Base-by-base conservation (phyloP, 192 early-diverging fungal genomes). In the Allomyces macrogynus region DNA sequence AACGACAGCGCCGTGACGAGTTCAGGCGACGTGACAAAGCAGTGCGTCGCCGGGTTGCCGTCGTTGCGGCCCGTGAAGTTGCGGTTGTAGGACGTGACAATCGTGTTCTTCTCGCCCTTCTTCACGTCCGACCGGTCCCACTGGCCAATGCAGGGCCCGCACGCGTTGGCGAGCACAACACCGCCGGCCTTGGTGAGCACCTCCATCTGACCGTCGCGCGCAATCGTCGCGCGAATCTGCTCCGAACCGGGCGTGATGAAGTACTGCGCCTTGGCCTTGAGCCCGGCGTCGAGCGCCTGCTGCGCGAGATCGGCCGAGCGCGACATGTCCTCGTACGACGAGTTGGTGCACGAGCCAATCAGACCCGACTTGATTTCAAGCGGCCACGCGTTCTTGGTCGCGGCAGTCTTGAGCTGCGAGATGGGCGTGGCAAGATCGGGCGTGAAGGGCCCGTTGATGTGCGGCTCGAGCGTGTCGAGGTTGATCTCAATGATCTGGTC, bases 41-140 rank as follows among this genome's bases (percentile, higher is more conserved):
- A 88, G 75, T 95, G 92, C 67, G 94, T 97, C 66, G 85, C 81
- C 49, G 94, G 92, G 87, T 95, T 95, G 72, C 88, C 90, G 76
- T 97, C 94, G 81, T 97, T 97, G 85, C 94, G 90, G 65, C 89
- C 94, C 63, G 92, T 95, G 76, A 97, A 97, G 87, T 97, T 97
- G 76, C 94, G 88, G 87, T 97, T 97, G 83, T 95, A 97, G 62
- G 92, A 95, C 73, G 92, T 97, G 75, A 97, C 83, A 78, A 97
- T 97, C 22, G 91, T 89, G 87, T 97, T 97, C 78, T 88, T 87
- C 63, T 89, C 88, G 72, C 92, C 92, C 84, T 95, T 93, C 81
- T 87, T 86, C 69, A 93, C 81, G 77, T 97, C 94, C 70, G 90
- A 74, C 73, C 94, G 94, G 74, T 95, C 92, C 94, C 94, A 97